These are phyloP conservation scores for Backusella circina DNA, from an alignment of 192 early-diverging fungal genomes.

Conservation along the genomic window DNA sequence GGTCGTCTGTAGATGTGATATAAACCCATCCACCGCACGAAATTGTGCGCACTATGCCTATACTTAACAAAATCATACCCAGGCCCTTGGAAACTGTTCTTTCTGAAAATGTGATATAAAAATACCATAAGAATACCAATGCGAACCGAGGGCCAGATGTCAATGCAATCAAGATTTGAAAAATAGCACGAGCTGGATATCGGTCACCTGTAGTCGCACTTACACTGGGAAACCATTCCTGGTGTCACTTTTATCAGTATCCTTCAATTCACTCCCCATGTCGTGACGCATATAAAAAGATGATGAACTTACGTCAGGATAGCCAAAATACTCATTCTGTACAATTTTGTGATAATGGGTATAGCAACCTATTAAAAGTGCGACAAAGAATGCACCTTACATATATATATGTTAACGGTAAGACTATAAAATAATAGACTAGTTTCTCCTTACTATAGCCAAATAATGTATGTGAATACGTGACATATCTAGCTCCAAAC, in stretches of 20 bases:
- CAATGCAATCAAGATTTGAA: conserved; percentile 76
- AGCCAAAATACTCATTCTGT: conserved; percentile 72
- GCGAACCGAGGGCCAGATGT: conserved; percentile 56
- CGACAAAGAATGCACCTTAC: conserved; percentile 61
- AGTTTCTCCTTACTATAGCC: conserved; percentile 9
- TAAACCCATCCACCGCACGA: conserved; percentile 84
- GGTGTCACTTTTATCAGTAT: background rate
- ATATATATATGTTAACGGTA: background rate
- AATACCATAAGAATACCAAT: conserved; percentile 45
- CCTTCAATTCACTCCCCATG: no score
- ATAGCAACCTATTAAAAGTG: conserved; percentile 64
- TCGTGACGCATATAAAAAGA: conserved; percentile 6
- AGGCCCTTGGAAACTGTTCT: conserved; percentile 20
- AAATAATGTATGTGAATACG: conserved; percentile 22
- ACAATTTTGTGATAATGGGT: conserved; percentile 82
- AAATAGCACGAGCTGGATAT: conserved; percentile 75
- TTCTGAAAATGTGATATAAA: conserved; percentile 32
- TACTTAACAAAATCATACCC: conserved; percentile 33
- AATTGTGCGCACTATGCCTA: conserved; percentile 61
- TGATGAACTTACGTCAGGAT: conserved; percentile 55
- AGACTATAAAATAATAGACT: background rate
- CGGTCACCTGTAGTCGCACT: conserved; percentile 79
- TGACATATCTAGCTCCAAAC: conserved; percentile 11
- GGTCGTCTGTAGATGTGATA: conserved; percentile 78
- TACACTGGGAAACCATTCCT: conserved; percentile 81